Base-by-base conservation (phyloP, 177 flowering plant genomes). In the Telopea speciosissima region DNA sequence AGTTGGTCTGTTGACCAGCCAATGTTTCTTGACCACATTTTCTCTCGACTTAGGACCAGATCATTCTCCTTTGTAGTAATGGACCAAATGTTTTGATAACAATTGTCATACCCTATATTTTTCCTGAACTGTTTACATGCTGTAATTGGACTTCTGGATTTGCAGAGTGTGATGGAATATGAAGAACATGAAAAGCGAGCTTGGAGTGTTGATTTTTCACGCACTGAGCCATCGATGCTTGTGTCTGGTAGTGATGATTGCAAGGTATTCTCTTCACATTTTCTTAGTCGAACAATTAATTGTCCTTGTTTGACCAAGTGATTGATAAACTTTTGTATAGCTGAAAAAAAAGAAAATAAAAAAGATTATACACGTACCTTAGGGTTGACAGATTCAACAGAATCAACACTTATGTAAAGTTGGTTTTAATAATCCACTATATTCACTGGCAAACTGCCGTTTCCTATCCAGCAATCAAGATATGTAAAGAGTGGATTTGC, bases 161-260 rank as follows among this genome's bases (percentile, higher is more conserved):
- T 71, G 31, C 80, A 96, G 98, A 91, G 98, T 86, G 81, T 91
- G 56, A 90, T 91, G 95, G 97, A 93, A 77, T 93, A 91, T 77
- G 97, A 96, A 79, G 99, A 96, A 82, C 99, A 96, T 78, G 99
- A 96, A 79, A 93, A 91, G 80, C 83, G 99, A 65, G 99, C 97
- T 42, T 93, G 99, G 99, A 91, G 96, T 87, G 97, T 93, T 82
- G 99, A 96, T 81, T 96, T 93, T 82, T 96, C 98, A 61, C 85
- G 82, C 42, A 89, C 94, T 62, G 96, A 94, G 28, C 96, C 98
- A 8, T 84, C 91, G 24, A 87, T 86, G 91, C 93, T 94, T 71
- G 93, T 92, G 63, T 92, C 97, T 74, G 98, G 98, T 12, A 90
- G 98, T 73, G 99, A 96, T 80, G 99, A 96, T 76, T 93, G 96